Base-by-base conservation (phyloP, 352 stramenopile species). In the Phytophthora boehmeriae region DNA sequence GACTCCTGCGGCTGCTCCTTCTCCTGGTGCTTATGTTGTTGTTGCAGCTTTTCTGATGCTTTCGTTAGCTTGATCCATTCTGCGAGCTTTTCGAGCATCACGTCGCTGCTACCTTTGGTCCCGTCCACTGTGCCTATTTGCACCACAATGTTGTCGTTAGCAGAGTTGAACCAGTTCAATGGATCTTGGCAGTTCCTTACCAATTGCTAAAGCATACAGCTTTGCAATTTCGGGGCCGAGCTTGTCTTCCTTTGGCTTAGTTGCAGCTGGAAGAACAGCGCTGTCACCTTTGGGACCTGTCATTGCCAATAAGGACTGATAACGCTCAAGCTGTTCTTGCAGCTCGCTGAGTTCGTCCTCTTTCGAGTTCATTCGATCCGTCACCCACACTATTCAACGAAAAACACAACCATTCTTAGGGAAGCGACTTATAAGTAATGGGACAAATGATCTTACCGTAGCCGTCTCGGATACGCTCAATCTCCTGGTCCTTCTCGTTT, bases 301-400 rank as follows among this genome's bases (percentile, higher is more conserved):
- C 46, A 92, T 88, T 56, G 90, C 68, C 4, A 95, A 42, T 1
- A 95, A 66, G 8, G 79, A 82, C 48, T 95, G 84, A 47, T 92
- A 95, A 34, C 88, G 86, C 46, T 95, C 86, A 20, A 95, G 67
- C 45, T 95, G 86, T 35, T 95, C 86, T 46, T 95, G 86, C 8
- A 95, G 54, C 54, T 95, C 86, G 35, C 79, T 88, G 5, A 95
- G 48, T 57, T 95, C 86, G 51, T 95, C 86, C 59, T 95, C 86
- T 49, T 95, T 95, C 10, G 83, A 90, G 47, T 95, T 95, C 86
- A 95, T 95, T 0, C 86, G 83, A 52, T 93, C 84, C 20, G 86
- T 95, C 5, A 95, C 84, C 84, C 86, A 95, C 17, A 95, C 86
- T 95, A 60, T 35, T 8, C 20, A 17, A 43, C 56, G n/a, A n/a